Conservation (phyloP, 2,329 filamentous ascomycete species). For the Aspergillus pseudoterreus region DNA sequence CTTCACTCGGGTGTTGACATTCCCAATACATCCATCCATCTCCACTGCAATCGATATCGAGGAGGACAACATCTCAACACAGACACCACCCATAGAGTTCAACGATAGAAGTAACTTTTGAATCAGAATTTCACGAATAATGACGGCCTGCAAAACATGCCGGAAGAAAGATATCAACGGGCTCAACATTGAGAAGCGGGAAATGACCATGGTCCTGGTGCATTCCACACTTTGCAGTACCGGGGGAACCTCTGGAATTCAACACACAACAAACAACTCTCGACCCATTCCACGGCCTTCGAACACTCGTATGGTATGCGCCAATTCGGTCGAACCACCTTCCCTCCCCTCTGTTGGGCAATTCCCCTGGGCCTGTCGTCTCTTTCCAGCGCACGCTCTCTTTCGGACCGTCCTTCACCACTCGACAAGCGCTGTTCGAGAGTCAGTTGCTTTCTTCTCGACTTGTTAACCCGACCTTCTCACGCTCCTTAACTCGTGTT, state of each 20-base stretch:
- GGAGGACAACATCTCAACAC: background rate
- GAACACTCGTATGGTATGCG: constrained; percentile 13
- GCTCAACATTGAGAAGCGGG: background rate
- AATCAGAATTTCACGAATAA: background rate
- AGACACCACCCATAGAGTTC: background rate
- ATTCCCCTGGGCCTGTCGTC: background rate
- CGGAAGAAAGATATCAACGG: background rate
- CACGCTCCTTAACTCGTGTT: background rate
- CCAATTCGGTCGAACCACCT: background rate
- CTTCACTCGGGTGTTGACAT: background rate
- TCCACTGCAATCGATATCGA: background rate
- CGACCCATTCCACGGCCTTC: constrained; percentile 15
- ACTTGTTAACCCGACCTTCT: background rate
- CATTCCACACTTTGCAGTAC: constrained; percentile 15
- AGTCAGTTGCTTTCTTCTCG: background rate
- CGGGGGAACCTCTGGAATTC: constrained; percentile 16
- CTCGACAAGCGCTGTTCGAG: background rate
- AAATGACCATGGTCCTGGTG: constrained; percentile 7
- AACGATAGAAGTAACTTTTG: background rate
- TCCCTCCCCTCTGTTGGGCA: background rate
- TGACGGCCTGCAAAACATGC: background rate
- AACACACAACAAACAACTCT: constrained; percentile 17
- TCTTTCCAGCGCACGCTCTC: background rate
- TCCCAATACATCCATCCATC: background rate
- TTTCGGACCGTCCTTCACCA: background rate